phyloP scores from a whole-genome alignment of 768 basidiomycete genomes.

The Russula abietina region DNA sequence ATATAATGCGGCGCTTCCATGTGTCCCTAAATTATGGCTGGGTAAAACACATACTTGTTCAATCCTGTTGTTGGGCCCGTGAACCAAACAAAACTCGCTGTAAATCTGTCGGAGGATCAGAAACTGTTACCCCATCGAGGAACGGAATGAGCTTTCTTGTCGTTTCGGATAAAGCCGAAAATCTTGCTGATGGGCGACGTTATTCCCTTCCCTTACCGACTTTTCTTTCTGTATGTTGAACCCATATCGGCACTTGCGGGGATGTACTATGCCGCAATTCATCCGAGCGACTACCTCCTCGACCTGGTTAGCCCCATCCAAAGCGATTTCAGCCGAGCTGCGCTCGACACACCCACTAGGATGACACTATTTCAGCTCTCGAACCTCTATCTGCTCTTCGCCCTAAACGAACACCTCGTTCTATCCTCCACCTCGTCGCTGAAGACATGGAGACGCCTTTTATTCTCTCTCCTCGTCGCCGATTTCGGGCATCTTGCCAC shows the following conservation, averaged over 20 bases:
- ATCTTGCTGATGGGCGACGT: background rate
- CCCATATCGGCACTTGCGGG: constrained; percentile 46
- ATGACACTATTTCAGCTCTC: constrained; percentile 44
- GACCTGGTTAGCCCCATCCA: constrained; percentile 31
- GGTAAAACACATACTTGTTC: background rate
- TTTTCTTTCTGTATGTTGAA: constrained; percentile 49
- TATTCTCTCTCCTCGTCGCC: constrained; percentile 33
- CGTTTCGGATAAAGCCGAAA: background rate
- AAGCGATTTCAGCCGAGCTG: constrained; percentile 10
- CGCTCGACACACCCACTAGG: constrained; percentile 30
- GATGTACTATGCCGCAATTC: constrained; percentile 42
- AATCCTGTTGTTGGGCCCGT: background rate
- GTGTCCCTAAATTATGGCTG: background rate
- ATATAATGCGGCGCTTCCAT: background rate
- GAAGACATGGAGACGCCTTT: constrained; percentile 39
- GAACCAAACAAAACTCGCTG: background rate
- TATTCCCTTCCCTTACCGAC: constrained; percentile 32
- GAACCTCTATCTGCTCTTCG: constrained; percentile 48
- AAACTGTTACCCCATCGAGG: background rate
- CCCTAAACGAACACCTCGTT: constrained; percentile 45
- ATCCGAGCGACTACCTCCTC: constrained; percentile 36
- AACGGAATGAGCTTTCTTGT: background rate
- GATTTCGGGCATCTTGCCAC: constrained; percentile 38
- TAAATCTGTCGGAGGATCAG: background rate
- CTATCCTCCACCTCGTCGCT: constrained; percentile 39